phyloP scores from a whole-genome alignment of 2,329 filamentous ascomycete species.

The Talaromyces islandicus region DNA sequence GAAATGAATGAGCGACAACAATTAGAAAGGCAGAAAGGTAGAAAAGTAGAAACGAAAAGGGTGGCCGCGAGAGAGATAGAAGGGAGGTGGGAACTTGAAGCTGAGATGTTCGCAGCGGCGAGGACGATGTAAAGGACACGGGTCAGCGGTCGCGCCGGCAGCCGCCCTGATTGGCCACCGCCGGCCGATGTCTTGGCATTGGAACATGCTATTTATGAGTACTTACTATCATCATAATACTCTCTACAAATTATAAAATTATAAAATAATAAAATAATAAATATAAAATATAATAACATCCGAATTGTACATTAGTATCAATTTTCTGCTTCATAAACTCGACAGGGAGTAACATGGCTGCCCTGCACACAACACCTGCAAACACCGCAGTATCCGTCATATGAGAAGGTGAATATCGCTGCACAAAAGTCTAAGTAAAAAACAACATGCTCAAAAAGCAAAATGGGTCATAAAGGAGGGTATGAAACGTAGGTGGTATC shows the following conservation, averaged over 20 bases:
- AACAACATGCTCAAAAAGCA: not conserved
- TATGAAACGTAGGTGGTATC: conserved; percentile 8
- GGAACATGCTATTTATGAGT: not conserved
- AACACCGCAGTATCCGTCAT: not conserved
- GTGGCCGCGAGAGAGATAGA: not conserved
- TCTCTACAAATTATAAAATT: not conserved
- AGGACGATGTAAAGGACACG: not conserved
- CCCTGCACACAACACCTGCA: not conserved
- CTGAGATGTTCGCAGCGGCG: not conserved
- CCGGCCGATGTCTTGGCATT: not conserved
- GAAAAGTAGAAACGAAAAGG: not conserved
- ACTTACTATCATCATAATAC: not conserved
- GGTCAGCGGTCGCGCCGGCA: not conserved
- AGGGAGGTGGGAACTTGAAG: not conserved
- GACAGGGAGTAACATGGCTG: not conserved
- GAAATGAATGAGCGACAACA: conserved; percentile 4
- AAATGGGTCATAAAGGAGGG: conserved; percentile 7
- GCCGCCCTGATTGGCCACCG: not conserved
- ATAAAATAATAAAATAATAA: not conserved
- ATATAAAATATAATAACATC: not conserved
- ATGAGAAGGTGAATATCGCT: not conserved
- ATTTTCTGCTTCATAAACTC: not conserved
- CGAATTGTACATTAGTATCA: not conserved
- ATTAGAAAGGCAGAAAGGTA: not conserved
- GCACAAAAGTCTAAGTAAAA: not conserved